Evolutionary conservation across 2,329 filamentous ascomycete species (phyloP).

Genomic region (Ophiocordyceps camponoti-saundersi): DNA sequence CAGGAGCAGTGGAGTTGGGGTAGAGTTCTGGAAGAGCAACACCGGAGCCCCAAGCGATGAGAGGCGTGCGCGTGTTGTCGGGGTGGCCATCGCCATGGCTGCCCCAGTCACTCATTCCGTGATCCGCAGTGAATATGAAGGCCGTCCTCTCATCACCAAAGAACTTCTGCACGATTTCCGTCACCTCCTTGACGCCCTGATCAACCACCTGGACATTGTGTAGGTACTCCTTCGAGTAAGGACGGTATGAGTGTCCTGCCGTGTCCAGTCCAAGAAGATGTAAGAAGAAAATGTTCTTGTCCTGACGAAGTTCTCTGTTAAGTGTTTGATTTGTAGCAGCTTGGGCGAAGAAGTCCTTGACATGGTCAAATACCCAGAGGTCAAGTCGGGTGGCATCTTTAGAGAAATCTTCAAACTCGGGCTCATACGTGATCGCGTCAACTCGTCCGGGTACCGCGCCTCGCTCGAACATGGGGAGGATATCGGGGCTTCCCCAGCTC

Average conservation of each 20-base stretch:
- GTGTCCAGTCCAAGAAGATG: slow-evolving; percentile 89
- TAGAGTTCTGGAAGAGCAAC: slow-evolving; percentile 56
- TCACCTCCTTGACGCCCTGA: slow-evolving; percentile 70
- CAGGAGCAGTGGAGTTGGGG: slow-evolving; percentile 42
- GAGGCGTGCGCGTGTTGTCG: slow-evolving; percentile 85
- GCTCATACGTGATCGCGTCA: slow-evolving; percentile 68
- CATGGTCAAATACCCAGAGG: slow-evolving; percentile 88
- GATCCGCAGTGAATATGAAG: slow-evolving; percentile 93
- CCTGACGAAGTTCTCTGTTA: slow-evolving; percentile 53
- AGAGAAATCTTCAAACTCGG: slow-evolving; percentile 82
- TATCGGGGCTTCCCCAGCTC: slow-evolving; percentile 98
- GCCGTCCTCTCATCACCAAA: slow-evolving; percentile 75
- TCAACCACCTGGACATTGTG: slow-evolving; percentile 92
- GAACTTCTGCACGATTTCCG: slow-evolving; percentile 66
- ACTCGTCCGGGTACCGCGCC: slow-evolving; percentile 80
- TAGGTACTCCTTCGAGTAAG: slow-evolving; percentile 90
- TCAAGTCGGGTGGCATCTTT: slow-evolving; percentile 68
- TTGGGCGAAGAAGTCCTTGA: slow-evolving; percentile 69
- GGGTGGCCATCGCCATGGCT: slow-evolving; percentile 96
- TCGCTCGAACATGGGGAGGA: slow-evolving; percentile 89
- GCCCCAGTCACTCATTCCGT: slow-evolving; percentile 99
- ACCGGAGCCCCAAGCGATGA: slow-evolving; percentile 88
- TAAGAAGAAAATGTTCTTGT: slow-evolving; percentile 88
- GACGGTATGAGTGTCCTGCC: slow-evolving; percentile 67
- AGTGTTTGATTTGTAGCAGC: slow-evolving; percentile 66